These are phyloP conservation scores for Ustilago sp. DNA, from an alignment of 1,284 basidiomycete species.

Conservation along the genomic window DNA sequence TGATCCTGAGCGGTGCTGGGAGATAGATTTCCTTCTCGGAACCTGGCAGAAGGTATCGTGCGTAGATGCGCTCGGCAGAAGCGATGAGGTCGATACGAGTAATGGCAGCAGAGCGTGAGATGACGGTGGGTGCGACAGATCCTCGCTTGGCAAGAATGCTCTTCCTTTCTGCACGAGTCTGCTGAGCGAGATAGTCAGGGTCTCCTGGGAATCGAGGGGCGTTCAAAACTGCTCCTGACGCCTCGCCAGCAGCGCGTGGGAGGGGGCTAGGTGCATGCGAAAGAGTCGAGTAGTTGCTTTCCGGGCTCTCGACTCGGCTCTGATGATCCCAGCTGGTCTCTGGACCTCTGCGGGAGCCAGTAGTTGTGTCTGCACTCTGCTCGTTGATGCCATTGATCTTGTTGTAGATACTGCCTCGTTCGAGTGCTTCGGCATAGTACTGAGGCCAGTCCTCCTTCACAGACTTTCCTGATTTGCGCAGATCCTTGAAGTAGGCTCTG, in stretches of 20 bases:
- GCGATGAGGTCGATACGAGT: conserved; percentile 87
- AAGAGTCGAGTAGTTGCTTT: conserved; percentile 33
- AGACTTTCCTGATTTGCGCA: conserved; percentile 88
- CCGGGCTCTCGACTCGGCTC: conserved; percentile 43
- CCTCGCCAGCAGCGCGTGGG: conserved; percentile 6
- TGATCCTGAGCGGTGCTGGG: conserved; percentile 72
- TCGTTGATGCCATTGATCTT: conserved; percentile 80
- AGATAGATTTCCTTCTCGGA: conserved; percentile 89
- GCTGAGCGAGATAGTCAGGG: conserved; percentile 59
- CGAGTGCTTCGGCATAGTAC: conserved; percentile 78
- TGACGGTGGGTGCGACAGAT: conserved; percentile 70
- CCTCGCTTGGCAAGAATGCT: conserved; percentile 61
- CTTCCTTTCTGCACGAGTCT: conserved; percentile 53
- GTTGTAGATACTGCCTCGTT: conserved; percentile 88
- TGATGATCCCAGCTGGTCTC: conserved; percentile 46
- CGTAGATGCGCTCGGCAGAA: conserved; percentile 93
- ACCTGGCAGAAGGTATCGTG: conserved; percentile 82
- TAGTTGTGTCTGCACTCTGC: conserved; percentile 20
- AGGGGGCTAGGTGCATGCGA: conserved; percentile 37
- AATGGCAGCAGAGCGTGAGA: conserved; percentile 89
- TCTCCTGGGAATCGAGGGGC: conserved; percentile 65
- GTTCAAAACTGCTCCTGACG: conserved; percentile 17
- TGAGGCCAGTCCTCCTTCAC: conserved; percentile 97
- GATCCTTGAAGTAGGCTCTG: conserved; percentile 97
- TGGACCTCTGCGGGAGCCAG: conserved; percentile 10